Base-by-base conservation (phyloP, 805 yeast genomes). In the Ogataea ramenticola region DNA sequence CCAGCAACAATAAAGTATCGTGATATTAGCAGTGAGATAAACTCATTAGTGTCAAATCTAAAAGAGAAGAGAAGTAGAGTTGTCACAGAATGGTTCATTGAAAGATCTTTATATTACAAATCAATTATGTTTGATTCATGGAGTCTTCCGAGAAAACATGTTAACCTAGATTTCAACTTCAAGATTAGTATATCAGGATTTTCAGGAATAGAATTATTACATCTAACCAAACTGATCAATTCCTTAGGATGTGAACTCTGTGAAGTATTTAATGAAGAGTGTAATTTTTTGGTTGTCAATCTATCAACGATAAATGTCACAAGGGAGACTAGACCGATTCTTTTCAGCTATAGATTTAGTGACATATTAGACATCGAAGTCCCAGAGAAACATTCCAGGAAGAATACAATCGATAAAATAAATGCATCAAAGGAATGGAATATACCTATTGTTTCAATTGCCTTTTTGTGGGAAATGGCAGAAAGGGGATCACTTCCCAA, bases 211-310 rank as follows among this genome's bases (percentile, higher is more conserved):
- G 66, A 62, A 38, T 50, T 49, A 20, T 43, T 56, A 4, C 66
- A 62, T 41, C 36, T 58, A 3, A 77, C 75, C 9, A 83, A 84
- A 55, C 68, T 91, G 37, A 68, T 87, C 9, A 54, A 65, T 17
- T 56, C 72, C 26, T 53, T 84, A 21, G 80, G 82, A 22, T 76
- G 82, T 42, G 65, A 67, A 35, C 69, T 71, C 43, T 64, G 70
- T 39, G 76, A 72, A 0, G 65, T 72, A 2, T 65, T 86, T 43
- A 72, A 74, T 3, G 54, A 68, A 5, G 62, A 66, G 11, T 65
- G 84, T 35, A 84, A 83, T 51, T 54, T 82, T 15, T 64, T 87
- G 29, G 63, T 86, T 2, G 66, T 79, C 24, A 78, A 79, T 52
- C 60, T 75, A 37, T 64, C 72, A 32, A 51, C 75, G 8, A 61